Evolutionary conservation across 306 rosid genomes (phyloP).

Genomic region (Hippophae gyantsensis): DNA sequence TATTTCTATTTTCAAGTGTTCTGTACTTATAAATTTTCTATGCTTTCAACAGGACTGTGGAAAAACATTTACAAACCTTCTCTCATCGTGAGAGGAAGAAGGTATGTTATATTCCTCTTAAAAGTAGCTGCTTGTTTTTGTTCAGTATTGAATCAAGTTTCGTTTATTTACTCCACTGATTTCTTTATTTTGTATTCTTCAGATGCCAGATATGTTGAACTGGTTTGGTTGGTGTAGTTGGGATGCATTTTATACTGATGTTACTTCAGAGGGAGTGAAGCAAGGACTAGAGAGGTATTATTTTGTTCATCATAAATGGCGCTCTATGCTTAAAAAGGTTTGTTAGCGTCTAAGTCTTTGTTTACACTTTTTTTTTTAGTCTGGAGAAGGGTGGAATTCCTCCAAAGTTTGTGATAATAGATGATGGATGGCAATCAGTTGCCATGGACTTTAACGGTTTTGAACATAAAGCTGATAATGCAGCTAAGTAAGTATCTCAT

Average conservation of each 20-base stretch:
- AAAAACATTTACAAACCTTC: conserved; percentile 73
- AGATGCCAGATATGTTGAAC: conserved; percentile 91
- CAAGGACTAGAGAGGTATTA: conserved; percentile 64
- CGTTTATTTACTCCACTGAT: not conserved
- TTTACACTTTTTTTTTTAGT: conserved; percentile 30
- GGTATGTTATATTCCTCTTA: conserved; percentile 26
- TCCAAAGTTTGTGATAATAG: conserved; percentile 73
- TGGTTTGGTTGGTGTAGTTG: conserved; percentile 99
- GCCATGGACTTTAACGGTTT: conserved; percentile 38
- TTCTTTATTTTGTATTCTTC: conserved; percentile 7
- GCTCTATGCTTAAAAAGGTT: not conserved
- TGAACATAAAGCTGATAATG: conserved; percentile 37
- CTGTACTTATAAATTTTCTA: conserved; percentile 1
- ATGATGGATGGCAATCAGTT: conserved; percentile 88
- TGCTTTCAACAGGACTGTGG: conserved; percentile 47
- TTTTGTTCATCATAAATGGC: conserved; percentile 1
- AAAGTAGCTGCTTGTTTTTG: not conserved
- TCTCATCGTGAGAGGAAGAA: conserved; percentile 76
- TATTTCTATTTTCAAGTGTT: not conserved
- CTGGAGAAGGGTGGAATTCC: conserved; percentile 67
- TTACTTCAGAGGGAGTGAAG: conserved; percentile 68
- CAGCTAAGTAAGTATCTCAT: conserved; percentile 53
- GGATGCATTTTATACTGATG: conserved; percentile 91
- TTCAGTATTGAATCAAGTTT: not conserved
- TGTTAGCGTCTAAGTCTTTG: not conserved